Percentiles rank a stretch among this genome's conserved stretches.
phyloP scores from a whole-genome alignment of 352 stramenopile species.

The Pythium myriotylum region DNA sequence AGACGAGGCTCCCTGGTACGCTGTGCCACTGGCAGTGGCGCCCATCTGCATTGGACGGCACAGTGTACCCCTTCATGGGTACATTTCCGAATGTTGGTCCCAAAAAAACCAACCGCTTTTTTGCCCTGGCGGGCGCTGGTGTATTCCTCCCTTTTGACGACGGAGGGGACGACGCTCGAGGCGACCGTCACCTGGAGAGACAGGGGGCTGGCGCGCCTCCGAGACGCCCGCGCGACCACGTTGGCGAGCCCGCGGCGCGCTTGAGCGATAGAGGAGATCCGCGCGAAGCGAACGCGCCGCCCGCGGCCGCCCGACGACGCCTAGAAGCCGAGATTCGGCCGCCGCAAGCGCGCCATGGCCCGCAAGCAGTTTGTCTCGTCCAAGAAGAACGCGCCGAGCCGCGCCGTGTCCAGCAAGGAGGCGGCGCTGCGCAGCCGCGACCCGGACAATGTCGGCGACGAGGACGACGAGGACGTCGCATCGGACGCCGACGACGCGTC shows the following conservation, averaged over 20 bases:
- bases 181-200: not conserved
- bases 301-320: not conserved
- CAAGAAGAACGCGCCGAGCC: constrained; percentile 86
- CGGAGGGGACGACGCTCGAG: constrained; percentile 19
- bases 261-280: not conserved
- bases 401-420: constrained; percentile 83
- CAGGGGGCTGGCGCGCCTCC: not conserved
- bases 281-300: not conserved
- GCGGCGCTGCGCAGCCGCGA: constrained; percentile 52
- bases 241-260: not conserved
- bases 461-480: constrained; percentile 29
- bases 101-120: constrained; percentile 30
- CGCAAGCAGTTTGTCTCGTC: constrained; percentile 87
- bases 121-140: constrained; percentile 2
- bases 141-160: constrained; percentile 20
- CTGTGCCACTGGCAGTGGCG: constrained; percentile 6
- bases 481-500: constrained; percentile 29
- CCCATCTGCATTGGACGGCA: constrained; percentile 5
- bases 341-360: constrained; percentile 45
- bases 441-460: constrained; percentile 29
- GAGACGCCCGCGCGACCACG: not conserved
- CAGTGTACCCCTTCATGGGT: constrained; percentile 20
- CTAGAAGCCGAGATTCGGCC: constrained; percentile 3
- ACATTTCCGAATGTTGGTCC: constrained; percentile 18
- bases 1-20: constrained; percentile 11